Percentiles rank a stretch among this genome's conserved stretches.
Conservation (phyloP, 352 stramenopile species). For the Globisporangium lucens region DNA sequence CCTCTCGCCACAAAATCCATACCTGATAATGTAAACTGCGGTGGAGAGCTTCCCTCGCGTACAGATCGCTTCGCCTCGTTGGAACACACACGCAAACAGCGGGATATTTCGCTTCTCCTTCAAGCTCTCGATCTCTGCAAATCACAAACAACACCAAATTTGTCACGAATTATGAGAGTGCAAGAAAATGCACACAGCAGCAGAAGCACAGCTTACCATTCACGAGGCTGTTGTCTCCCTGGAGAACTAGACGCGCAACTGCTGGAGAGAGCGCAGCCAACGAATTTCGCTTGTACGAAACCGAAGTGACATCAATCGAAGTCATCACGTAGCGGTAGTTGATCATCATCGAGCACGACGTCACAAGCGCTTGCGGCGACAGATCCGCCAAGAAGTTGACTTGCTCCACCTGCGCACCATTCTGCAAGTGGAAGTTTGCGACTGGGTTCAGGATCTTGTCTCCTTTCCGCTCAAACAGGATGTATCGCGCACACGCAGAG, state of each 20-base stretch:
- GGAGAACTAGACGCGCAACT: conserved; percentile 58
- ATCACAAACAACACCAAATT: background rate
- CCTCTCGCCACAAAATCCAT: conserved; percentile 7
- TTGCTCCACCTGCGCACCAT: conserved; percentile 82
- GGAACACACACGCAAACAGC: conserved; percentile 69
- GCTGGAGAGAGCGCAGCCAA: conserved; percentile 58
- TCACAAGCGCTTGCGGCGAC: conserved; percentile 39
- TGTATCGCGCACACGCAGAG: conserved; percentile 64
- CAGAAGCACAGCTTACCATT: conserved; percentile 37
- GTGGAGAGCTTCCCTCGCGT: conserved; percentile 58
- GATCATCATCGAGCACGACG: conserved; percentile 76
- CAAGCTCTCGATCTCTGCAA: conserved; percentile 48
- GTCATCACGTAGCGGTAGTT: conserved; percentile 89
- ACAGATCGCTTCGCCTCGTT: conserved; percentile 58
- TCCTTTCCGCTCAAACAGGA: conserved; percentile 73
- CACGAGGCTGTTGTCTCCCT: conserved; percentile 45
- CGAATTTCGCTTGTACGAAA: conserved; percentile 78
- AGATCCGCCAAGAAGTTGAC: conserved; percentile 80
- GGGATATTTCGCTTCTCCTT: conserved; percentile 49
- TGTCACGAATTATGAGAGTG: background rate
- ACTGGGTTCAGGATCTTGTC: conserved; percentile 83
- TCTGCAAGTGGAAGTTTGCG: conserved; percentile 85
- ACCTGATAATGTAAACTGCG: conserved; percentile 83
- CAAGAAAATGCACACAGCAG: background rate
- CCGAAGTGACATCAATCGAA: conserved; percentile 67